Percentiles rank a stretch among this genome's conserved stretches.
These are phyloP conservation scores for Fusarium sp. DNA, from an alignment of 2,329 filamentous ascomycete species.

Conservation along the genomic window DNA sequence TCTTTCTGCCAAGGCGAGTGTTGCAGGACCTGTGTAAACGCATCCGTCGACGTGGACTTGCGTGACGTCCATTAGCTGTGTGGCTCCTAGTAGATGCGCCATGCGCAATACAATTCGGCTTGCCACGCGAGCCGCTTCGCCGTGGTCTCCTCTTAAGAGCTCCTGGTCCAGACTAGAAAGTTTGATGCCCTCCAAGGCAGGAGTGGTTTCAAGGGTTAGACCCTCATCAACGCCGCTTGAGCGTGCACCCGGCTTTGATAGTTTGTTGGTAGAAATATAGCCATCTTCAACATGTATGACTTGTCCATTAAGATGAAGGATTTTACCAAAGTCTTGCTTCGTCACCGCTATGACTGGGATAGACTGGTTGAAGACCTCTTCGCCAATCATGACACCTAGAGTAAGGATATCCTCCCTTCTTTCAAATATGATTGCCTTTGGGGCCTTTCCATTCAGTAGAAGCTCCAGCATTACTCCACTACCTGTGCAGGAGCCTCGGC, in stretches of 20 bases:
- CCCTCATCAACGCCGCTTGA: background rate
- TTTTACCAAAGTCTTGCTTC: constrained; percentile 21
- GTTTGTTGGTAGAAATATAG: background rate
- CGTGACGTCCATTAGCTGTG: constrained; percentile 28
- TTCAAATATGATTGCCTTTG: constrained; percentile 53
- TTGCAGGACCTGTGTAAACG: constrained; percentile 42
- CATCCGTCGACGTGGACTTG: constrained; percentile 32
- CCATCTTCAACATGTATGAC: constrained; percentile 16
- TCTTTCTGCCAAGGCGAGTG: constrained; percentile 20
- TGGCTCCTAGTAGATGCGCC: constrained; percentile 24
- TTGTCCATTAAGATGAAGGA: constrained; percentile 12
- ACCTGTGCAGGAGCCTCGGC: constrained; percentile 58
- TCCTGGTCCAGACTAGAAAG: constrained; percentile 21
- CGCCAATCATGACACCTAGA: constrained; percentile 54
- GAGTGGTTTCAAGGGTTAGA: constrained; percentile 4
- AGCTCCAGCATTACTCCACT: constrained; percentile 57
- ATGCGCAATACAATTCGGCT: constrained; percentile 30
- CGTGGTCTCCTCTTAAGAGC: constrained; percentile 17
- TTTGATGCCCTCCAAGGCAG: constrained; percentile 29
- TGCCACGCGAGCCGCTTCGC: constrained; percentile 20
- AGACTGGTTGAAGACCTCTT: constrained; percentile 50
- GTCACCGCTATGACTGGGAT: constrained; percentile 52
- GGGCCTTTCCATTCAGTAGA: constrained; percentile 51
- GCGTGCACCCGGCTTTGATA: background rate
- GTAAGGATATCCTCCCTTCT: constrained; percentile 55